Evolutionary conservation across 2,329 filamentous ascomycete genomes (phyloP), one percentile per base, ranked within the genome.

Genomic region (Paecilomyces niveus): DNA sequence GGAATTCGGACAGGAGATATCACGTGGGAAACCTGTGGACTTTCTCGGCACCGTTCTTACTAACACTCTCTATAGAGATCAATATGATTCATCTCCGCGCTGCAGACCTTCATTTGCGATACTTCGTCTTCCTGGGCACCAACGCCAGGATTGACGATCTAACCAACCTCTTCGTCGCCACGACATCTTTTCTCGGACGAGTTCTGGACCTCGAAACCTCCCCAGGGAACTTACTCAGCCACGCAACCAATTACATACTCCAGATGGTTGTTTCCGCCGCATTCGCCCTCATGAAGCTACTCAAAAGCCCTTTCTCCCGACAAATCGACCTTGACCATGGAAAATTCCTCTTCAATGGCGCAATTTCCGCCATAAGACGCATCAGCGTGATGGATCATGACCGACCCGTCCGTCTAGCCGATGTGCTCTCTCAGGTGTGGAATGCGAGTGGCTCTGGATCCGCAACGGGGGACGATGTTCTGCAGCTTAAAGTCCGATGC

Each of bases 401-500:
- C 67, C 80, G 87, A 1, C 80, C 84, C 1, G 82, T 85, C 62
- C 81, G 85, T 10, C 76, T 87, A 7, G 83, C 84, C 1, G 84
- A 87, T 68, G 84, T 87, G 3, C 73, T 87, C 24, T 83, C 84
- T 2, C 85, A 87, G 65, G 79, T 88, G 50, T 87, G 85, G 85
- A 84, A 84, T 65, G 80, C 74, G 3, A 74, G 74, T 24, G 69
- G 69, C 13, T 67, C 68, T 22, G 68, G 70, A 45, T 65, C 65
- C 9, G 64, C 65, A 18, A 54, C 59, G 0, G 70, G 67, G 15
- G 73, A 76, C 45, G 73, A 75, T 59, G 70, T 69, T 21, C 72
- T 87, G 10, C 81, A 85, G 58, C 78, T 88, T 9, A 85, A 84
- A 59, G 82, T 88, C 31, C 81, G 84, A 39, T 85, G 83, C 61